A percentile compares a stretch with the other conserved stretches of the same genome.
Conservation (phyloP, 2,329 filamentous ascomycete genomes). For the Magnaporthiopsis rhizophila region DNA sequence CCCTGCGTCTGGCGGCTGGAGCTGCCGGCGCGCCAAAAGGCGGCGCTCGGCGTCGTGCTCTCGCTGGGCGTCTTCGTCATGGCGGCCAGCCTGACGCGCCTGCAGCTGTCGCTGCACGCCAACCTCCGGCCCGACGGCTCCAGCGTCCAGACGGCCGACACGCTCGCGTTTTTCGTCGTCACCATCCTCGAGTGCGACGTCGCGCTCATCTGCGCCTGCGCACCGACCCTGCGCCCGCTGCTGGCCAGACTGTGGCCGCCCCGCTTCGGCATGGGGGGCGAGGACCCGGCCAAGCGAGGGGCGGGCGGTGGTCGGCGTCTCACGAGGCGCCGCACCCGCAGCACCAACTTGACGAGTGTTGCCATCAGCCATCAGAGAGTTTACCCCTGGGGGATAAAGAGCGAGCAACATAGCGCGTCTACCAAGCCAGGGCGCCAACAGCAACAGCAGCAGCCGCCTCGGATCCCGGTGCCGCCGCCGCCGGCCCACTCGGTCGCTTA, state of each 20-base stretch:
- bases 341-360: slow-evolving; percentile 21
- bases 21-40: slow-evolving; percentile 32
- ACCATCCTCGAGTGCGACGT: slow-evolving; percentile 28
- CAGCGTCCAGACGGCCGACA: slow-evolving; percentile 14
- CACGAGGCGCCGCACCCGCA: slow-evolving; percentile 13
- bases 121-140: slow-evolving; percentile 16
- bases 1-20: slow-evolving; percentile 30
- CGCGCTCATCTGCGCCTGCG: slow-evolving; percentile 26
- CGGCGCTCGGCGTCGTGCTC: slow-evolving; percentile 34
- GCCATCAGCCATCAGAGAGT: slow-evolving; percentile 22
- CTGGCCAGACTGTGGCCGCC: slow-evolving; percentile 22
- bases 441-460: neutral
- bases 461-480: slow-evolving; percentile 12
- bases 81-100: slow-evolving; percentile 25
- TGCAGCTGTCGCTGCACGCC: slow-evolving; percentile 21
- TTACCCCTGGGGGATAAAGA: slow-evolving; percentile 18
- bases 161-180: slow-evolving; percentile 27
- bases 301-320: neutral
- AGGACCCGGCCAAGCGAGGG: neutral
- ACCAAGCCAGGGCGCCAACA: slow-evolving; percentile 10
- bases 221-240: slow-evolving; percentile 23
- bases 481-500: slow-evolving; percentile 10
- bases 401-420: slow-evolving; percentile 15
- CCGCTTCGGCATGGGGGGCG: slow-evolving; percentile 14
- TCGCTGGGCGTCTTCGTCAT: slow-evolving; percentile 33